phyloP scores from a whole-genome alignment of 257 asterid species.

The Lithospermum erythrorhizon region DNA sequence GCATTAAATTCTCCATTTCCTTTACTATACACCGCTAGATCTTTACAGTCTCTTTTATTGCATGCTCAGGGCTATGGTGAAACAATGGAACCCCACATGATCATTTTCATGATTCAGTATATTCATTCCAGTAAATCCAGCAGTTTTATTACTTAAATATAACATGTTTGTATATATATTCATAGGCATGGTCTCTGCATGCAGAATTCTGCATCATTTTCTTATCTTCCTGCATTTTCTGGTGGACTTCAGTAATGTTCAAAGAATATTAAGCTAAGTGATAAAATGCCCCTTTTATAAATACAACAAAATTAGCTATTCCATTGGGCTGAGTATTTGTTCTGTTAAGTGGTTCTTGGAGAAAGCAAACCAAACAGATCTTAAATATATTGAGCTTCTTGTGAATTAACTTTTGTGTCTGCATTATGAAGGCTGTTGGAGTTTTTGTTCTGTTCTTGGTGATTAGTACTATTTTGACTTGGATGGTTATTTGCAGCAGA shows the following conservation, averaged over 20 bases:
- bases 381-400: background rate
- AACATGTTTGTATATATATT: too few relatives aligned
- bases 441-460: slow-evolving; percentile 30
- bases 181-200: too few relatives aligned
- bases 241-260: background rate
- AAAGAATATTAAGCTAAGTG: background rate
- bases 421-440: slow-evolving; percentile 38
- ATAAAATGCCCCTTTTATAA: too few relatives aligned
- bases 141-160: too few relatives aligned
- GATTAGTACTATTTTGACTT: slow-evolving; percentile 19
- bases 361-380: background rate
- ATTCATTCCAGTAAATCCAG: too few relatives aligned
- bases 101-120: too few relatives aligned
- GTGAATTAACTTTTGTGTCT: background rate
- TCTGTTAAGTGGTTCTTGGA: background rate
- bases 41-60: background rate
- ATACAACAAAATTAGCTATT: background rate
- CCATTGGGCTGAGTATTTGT: slow-evolving; percentile 18
- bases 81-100: too few relatives aligned
- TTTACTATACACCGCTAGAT: background rate
- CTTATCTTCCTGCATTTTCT: too few relatives aligned
- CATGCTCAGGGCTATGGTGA: background rate
- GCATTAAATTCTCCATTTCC: slow-evolving; percentile 16
- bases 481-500: slow-evolving; percentile 20
- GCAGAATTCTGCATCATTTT: background rate